A percentile compares a stretch with the other conserved stretches of the same genome.
Evolutionary conservation across 2,329 filamentous ascomycete genomes (phyloP).

Genomic region (Paecilomyces niveus): DNA sequence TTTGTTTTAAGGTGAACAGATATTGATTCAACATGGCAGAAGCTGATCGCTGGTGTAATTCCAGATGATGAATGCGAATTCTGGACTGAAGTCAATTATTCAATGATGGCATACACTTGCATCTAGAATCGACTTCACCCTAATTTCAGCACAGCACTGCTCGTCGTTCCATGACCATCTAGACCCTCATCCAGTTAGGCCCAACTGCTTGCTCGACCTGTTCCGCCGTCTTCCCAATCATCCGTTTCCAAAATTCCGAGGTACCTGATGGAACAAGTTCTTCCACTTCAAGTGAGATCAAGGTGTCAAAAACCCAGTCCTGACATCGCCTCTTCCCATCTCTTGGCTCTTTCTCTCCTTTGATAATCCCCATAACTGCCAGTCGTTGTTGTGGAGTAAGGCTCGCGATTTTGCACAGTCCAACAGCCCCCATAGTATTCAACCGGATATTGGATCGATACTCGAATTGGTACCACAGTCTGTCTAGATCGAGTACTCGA

Average conservation of each 20-base stretch:
- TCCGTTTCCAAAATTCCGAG: constrained; percentile 16
- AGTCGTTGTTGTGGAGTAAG: constrained; percentile 11
- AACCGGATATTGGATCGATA: constrained; percentile 13
- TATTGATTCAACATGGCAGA: background rate
- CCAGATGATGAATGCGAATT: background rate
- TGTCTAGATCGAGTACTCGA: constrained; percentile 12
- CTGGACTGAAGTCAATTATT: background rate
- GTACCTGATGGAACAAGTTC: constrained; percentile 17
- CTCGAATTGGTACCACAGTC: constrained; percentile 18
- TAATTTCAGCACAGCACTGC: too few species aligned
- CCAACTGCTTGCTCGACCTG: constrained; percentile 8
- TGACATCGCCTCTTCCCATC: constrained; percentile 15
- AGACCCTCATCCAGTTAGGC: background rate
- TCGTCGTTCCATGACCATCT: too few species aligned
- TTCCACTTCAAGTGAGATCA: constrained; percentile 18
- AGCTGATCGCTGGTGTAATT: background rate
- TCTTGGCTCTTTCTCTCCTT: constrained; percentile 11
- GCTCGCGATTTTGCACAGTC: constrained; percentile 12
- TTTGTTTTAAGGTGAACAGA: background rate
- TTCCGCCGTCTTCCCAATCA: constrained; percentile 12
- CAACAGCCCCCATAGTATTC: constrained; percentile 14
- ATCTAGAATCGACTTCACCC: too few species aligned
- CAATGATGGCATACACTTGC: background rate
- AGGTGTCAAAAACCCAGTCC: constrained; percentile 18
- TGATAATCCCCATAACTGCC: constrained; percentile 12